Conservation (phyloP, 306 rosid species). For the Cucurbita maxima region DNA sequence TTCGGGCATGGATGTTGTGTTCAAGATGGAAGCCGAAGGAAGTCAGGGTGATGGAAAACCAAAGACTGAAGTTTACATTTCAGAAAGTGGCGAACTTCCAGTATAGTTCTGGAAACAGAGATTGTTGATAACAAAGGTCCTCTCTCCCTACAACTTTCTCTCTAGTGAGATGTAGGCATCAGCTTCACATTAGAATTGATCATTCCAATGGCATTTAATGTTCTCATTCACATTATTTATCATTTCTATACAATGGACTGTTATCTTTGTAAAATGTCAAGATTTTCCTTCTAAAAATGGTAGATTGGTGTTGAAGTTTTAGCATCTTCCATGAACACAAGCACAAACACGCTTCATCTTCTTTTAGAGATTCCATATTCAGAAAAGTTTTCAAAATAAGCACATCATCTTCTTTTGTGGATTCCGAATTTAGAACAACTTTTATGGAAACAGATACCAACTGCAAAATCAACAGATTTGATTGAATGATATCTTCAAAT, state of each 20-base stretch:
- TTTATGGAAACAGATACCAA: neutral
- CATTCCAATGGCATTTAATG: neutral
- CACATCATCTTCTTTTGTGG: neutral
- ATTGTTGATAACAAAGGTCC: neutral
- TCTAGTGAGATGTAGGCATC: neutral
- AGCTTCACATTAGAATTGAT: conserved; percentile 2
- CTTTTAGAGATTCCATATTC: neutral
- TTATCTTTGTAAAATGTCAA: neutral
- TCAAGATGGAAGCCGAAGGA: conserved; percentile 38
- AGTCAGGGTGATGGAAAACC: conserved; percentile 17
- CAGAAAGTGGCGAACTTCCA: conserved; percentile 39
- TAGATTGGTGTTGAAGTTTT: neutral
- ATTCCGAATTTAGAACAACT: neutral
- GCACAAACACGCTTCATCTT: neutral
- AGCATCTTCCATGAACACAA: neutral
- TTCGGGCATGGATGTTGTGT: conserved; percentile 39
- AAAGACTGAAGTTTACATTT: conserved; percentile 21
- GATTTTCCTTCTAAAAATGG: neutral
- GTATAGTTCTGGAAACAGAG: conserved; percentile 3
- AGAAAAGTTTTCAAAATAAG: neutral
- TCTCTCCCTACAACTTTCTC: neutral
- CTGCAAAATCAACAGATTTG: neutral
- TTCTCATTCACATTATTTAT: neutral
- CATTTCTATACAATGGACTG: neutral
- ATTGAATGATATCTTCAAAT: neutral